These are phyloP conservation scores for Triticum timopheevii DNA, from an alignment of 176 grass and related monocot genomes.

Conservation along the genomic window DNA sequence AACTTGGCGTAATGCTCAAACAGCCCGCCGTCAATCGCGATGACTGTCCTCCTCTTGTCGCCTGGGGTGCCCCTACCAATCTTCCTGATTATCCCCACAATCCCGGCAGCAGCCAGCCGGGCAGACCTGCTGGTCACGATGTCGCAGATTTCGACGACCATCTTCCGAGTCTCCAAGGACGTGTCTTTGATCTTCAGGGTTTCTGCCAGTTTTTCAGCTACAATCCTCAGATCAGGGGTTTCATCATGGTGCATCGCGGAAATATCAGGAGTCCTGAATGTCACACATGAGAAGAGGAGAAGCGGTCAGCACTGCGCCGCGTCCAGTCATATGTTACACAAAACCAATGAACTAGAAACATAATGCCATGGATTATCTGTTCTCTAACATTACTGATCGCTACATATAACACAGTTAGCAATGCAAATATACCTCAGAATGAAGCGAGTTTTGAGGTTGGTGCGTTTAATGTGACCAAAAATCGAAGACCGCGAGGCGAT, in stretches of 20 bases:
- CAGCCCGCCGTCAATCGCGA: constrained; percentile 78
- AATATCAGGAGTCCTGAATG: constrained; percentile 54
- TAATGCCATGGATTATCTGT: not conserved
- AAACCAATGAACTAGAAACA: not conserved
- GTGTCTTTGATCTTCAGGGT: constrained; percentile 45
- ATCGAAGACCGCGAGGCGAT: constrained; percentile 43
- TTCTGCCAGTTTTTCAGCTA: constrained; percentile 45
- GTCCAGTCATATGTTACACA: not conserved
- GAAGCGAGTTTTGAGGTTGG: constrained; percentile 61
- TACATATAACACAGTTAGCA: not conserved
- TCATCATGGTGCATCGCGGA: constrained; percentile 56
- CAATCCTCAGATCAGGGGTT: constrained; percentile 53
- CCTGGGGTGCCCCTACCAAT: constrained; percentile 45
- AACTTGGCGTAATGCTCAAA: constrained; percentile 60
- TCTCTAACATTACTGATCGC: not conserved
- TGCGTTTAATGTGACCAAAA: constrained; percentile 49
- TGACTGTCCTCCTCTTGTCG: constrained; percentile 43
- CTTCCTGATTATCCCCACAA: constrained; percentile 79
- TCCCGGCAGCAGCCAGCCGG: constrained; percentile 73
- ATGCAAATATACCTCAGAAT: constrained; percentile 42
- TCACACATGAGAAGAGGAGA: not conserved
- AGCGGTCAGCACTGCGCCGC: not conserved
- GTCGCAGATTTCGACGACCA: constrained; percentile 68
- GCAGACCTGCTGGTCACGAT: constrained; percentile 69
- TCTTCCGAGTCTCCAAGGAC: constrained; percentile 58